Conservation (phyloP, 768 basidiomycete species). For the Suillus fuscotomentosus region DNA sequence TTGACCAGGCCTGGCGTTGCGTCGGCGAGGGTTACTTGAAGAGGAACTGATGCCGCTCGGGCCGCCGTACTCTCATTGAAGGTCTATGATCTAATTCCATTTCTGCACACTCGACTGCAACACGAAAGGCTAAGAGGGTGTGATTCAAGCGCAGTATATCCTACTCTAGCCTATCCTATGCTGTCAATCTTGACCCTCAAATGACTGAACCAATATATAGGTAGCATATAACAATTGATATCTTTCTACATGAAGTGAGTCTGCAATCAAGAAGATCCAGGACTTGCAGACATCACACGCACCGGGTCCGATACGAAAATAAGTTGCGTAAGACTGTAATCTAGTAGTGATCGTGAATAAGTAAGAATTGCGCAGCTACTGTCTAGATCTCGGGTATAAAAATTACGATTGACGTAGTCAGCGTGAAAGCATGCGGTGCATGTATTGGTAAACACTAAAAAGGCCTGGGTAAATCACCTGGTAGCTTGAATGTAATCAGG, state of each 20-base stretch:
- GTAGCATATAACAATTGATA: not conserved
- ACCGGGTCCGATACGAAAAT: not conserved
- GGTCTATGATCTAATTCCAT: too few species aligned
- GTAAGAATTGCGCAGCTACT: not conserved
- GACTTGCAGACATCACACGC: not conserved
- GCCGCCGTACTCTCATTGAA: not conserved
- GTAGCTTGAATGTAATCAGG: constrained; percentile 24
- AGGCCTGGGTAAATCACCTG: not conserved
- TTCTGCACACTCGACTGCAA: not conserved
- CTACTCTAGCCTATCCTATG: not conserved
- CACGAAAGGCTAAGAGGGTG: too few species aligned
- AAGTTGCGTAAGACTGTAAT: not conserved
- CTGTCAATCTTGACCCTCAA: not conserved
- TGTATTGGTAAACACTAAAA: not conserved
- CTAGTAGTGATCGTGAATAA: not conserved
- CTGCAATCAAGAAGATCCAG: not conserved
- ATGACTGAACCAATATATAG: not conserved
- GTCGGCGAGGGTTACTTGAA: not conserved
- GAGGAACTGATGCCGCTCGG: not conserved
- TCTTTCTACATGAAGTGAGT: not conserved
- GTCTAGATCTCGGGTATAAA: not conserved
- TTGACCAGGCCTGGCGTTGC: not conserved
- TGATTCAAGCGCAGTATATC: too few species aligned
- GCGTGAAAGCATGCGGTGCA: not conserved
- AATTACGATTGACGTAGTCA: not conserved